Evolutionary conservation across 1,284 basidiomycete species (phyloP), one percentile per base, ranked within the genome.

Genomic region (Amylostereum areolatum): DNA sequence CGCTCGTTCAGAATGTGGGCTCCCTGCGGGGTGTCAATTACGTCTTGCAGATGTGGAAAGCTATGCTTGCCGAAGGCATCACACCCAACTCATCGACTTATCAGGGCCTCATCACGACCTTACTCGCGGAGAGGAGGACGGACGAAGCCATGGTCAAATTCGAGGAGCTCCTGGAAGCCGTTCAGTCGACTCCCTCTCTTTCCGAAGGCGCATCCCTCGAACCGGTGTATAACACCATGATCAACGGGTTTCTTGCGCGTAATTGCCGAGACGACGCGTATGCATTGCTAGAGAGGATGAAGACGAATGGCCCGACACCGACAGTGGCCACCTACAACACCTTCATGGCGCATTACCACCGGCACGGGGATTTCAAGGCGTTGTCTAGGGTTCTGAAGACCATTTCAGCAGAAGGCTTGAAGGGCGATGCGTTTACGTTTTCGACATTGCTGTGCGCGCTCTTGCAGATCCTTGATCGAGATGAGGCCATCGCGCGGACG

Each of bases 281-380:
- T 28, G 57, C 59, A 2, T 48, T 89, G 29, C 61, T 88, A 29
- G 60, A 71, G 29, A 60, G 62, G 39, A 80, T 90, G 65, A 62
- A 66, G 34, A 52, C 55, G n/a, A 52, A 61, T 8, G 81, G 81
- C 1, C 82, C 83, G 1, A 68, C 69, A 25, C 83, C 85, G 6
- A 85, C 92, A 61, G 67, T 88, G 18, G 71, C 85, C 48, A 82
- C 89, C 0, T 87, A 84, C 70, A 94, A 94, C 67, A 90, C 80
- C 1, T 73, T 92, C 53, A 67, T 95, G 46, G 73, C 73, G 9
- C 80, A 84, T 57, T 78, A 87, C 55, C 78, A 75, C 11, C 74
- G 78, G 41, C 73, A 69, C 40, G 73, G 72, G 25, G 77, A 92
- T 58, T 73, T 89, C 58, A 74, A 75, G 50, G 65, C 67, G 5